Evolutionary conservation across 805 yeast genomes (phyloP), one percentile per base, ranked within the genome.

Genomic region (Yarrowia porcina): DNA sequence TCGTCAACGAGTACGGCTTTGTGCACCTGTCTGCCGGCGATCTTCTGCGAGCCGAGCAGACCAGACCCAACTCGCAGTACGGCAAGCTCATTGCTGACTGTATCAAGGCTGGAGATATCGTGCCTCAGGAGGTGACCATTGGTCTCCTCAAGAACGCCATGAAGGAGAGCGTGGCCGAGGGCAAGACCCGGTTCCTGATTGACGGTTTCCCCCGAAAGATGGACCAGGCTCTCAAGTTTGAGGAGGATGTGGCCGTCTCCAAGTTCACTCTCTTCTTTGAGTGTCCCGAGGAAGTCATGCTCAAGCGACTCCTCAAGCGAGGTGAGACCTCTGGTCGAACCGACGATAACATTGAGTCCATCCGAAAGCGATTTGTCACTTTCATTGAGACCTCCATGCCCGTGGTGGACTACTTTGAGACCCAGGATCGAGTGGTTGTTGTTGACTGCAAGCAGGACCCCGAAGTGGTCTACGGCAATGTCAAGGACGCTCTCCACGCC

Each of bases 201-300:
- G 99, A 93, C 74, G 99, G 99, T 0, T 93, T 94, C 82, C 99
- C 99, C 54, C 83, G 98, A 73, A 90, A 92, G 74, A 93, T 94
- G 97, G 98, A 94, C 76, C 99, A 93, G 78, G 98, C 98, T 0
- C 65, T 88, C 41, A 88, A 93, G n/a, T 93, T 93, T 73, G 98
- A 93, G 76, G 84, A 88, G 78, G 83, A 71, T 74, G 76, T 77
- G 15, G 77, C 76, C 4, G 73, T 61, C 12, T 63, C 67, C 41
- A 71, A 71, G 64, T 74, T 76, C 65, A 74, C 78, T 8, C 70
- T 77, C 59, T 77, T 76, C 68, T 78, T 77, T 63, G 78, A 80
- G 85, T 69, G 94, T 85, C 70, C 87, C 80, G 74, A 87, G 89
- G 66, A 79, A 84, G 88, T 90, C 62, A 92, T 93, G 97, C 79